A percentile compares a stretch with the other conserved stretches of the same genome.
phyloP scores from a whole-genome alignment of 768 basidiomycete species.

The Calocera cornea region DNA sequence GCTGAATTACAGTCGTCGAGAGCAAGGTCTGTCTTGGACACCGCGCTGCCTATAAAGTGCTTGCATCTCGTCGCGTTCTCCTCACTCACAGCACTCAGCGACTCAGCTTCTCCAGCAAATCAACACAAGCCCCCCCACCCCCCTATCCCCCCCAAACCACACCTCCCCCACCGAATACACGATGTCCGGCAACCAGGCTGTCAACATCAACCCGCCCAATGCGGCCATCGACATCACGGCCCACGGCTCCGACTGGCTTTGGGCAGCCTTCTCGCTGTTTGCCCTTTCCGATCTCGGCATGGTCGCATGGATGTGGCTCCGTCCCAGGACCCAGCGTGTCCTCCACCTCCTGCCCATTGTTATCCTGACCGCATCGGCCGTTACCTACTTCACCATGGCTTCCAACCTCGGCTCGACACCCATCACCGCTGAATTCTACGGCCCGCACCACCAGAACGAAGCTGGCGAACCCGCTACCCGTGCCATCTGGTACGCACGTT shows the following conservation, averaged over 20 bases:
- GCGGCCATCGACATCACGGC: slow-evolving; percentile 32
- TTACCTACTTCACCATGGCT: slow-evolving; percentile 44
- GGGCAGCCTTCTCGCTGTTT: slow-evolving; percentile 43
- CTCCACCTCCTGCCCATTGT: slow-evolving; percentile 40
- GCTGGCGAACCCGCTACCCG: slow-evolving; percentile 21
- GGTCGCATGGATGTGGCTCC: slow-evolving; percentile 26
- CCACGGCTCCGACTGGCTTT: slow-evolving; percentile 39
- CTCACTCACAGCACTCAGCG: too few relatives aligned
- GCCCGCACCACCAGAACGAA: slow-evolving; percentile 13
- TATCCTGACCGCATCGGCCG: slow-evolving; percentile 33
- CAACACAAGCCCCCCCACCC: too few relatives aligned
- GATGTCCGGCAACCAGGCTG: neutral
- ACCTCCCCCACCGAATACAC: too few relatives aligned
- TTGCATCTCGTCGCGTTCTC: too few relatives aligned
- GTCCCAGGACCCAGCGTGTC: slow-evolving; percentile 31
- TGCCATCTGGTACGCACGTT: slow-evolving; percentile 37
- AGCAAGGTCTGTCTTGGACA: too few relatives aligned
- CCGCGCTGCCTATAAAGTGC: too few relatives aligned
- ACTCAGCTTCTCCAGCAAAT: too few relatives aligned
- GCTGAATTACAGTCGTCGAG: too few relatives aligned
- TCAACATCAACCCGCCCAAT: slow-evolving; percentile 24
- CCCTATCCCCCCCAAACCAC: too few relatives aligned
- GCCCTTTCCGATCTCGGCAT: slow-evolving; percentile 28
- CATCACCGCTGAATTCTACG: slow-evolving; percentile 33
- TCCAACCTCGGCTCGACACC: slow-evolving; percentile 40